Base-by-base conservation (phyloP, 169 alveolate genomes). In the Plasmodium vinckei region DNA sequence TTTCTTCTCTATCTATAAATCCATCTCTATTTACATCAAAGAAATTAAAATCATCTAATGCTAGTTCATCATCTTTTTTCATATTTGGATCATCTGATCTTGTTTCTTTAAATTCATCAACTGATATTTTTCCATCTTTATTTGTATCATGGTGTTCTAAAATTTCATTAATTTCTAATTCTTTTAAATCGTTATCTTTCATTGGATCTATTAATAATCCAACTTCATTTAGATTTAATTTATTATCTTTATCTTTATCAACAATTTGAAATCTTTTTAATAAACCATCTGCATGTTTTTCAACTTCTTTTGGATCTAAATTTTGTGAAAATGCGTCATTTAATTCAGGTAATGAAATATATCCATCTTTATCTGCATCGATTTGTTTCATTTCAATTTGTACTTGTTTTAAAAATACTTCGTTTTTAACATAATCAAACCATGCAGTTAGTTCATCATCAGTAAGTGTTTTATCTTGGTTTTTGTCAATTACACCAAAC, bases 21-120 rank as follows among this genome's bases (percentile, higher is more conserved):
- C 96, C 96, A 72, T 94, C 95, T 53, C 63, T 70, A 89, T 94
- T 87, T 73, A 88, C 53, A 65, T 94, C 96, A 53, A 94, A 94
- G 23, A 89, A 93, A 67, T 92, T 90, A 60, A 94, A 94, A 47
- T 94, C 96, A 57, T 79, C 89, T 13, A 79, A 56, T 5, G 82
- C 77, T 25, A 67, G 19, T n/a, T 79, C 89, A 64, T 79, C 89
- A 53, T 79, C 89, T 21, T 79, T 79, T 23, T 65, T 68, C 0
- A 21, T 57, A 53, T 51, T 54, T n/a, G 71, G 68, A 27, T 79
- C 89, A 79, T 79, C 89, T 9, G 89, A 27, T 53, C 89, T 79
- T 13, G 89, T 79, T 67, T 89, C 72, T 25, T 84, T 60, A 87
- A 90, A 94, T 73, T 94, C 96, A 7, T 73, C 94, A 13, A 75